Evolutionary conservation across 2,329 filamentous ascomycete species (phyloP), one percentile per base, ranked within the genome.

Genomic region (Aureobasidium subglaciale): DNA sequence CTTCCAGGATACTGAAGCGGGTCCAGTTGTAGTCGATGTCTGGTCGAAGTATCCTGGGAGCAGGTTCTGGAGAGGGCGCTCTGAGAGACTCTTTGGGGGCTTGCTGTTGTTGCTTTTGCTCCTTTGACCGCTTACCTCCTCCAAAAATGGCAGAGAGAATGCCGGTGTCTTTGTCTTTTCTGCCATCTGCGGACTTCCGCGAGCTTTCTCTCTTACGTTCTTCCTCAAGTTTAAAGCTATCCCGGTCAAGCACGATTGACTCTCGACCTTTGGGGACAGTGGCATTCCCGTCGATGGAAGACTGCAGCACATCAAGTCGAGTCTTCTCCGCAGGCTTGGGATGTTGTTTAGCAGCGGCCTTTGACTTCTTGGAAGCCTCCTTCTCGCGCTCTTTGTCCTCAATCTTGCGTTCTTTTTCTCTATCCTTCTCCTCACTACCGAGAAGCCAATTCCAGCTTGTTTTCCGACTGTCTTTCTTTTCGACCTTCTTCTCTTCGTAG

Each of bases 11-110:
- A 11, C 90, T 90, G 66, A 97, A 99, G 40, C 93, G 81, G 1
- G 90, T 93, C 88, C 93, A 99, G 63, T 90, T 88, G 71, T 96
- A 99, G 70, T 97, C 92, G 60, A 96, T 80, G 66, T 97, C 92
- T 4, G 93, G 87, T 61, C 84, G 86, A 55, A 95, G 75, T 32
- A 85, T 79, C 49, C 86, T 84, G 60, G 83, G 83, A 1, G 80
- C 76, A n/a, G 86, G 85, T 38, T 96, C 90, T 2, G 92, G 91
- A 0, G 91, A 95, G 7, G 89, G 74, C 5, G 86, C 83, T 54
- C 90, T 83, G 45, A 86, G 82, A 7, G 78, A 78, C 15, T 54
- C 50, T 15, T 22, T 42, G 9, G 37, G 29, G 1, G 20, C 18
- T 4, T 54, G 50, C 62, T 86, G 83, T 30, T 77, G 80, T 71